These are phyloP conservation scores for grape (Vitis vinifera) DNA, from an alignment of 164 flowering plant species.

Conservation along the genomic window ASM3070453v1 NC_081817.1:8606001-8606500, in stretches of 20 bases:
- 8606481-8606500: too few species aligned
- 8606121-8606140: conserved; percentile 49
- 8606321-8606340: too few species aligned
- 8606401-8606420: too few species aligned
- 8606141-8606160: conserved; percentile 65
- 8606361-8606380: too few species aligned
- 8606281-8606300: conserved; percentile 1
- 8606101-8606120: conserved; percentile 67
- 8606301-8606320: too few species aligned
- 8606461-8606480: too few species aligned
- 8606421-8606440: too few species aligned
- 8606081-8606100: conserved; percentile 42
- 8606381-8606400: too few species aligned
- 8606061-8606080: not conserved
- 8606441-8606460: too few species aligned
- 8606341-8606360: too few species aligned
- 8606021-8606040: not conserved
- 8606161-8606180: conserved; percentile 57
- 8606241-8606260: conserved; percentile 12
- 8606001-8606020: too few species aligned
- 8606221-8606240: conserved; percentile 73
- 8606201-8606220: conserved; percentile 87
- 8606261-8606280: conserved; percentile 15
- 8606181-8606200: conserved; percentile 57
- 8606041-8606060: not conserved